Percentiles rank a stretch among this genome's conserved stretches.
These are phyloP conservation scores for Talaromyces ruber DNA, from an alignment of 495 filamentous ascomycete genomes.

Conservation along the genomic window DNA sequence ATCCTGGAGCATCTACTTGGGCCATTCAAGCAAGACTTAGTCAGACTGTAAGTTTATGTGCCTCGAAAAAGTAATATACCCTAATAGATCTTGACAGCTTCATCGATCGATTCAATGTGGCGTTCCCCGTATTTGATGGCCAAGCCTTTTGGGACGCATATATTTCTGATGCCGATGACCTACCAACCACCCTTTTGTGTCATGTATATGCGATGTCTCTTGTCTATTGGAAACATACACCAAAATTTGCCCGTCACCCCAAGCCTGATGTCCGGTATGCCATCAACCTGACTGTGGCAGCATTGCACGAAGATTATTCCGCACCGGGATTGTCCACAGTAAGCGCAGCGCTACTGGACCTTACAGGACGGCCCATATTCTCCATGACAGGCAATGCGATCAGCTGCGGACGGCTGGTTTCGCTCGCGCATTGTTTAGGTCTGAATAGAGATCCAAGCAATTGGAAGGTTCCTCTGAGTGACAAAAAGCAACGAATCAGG, in stretches of 20 bases:
- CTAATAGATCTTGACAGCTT: conserved; percentile 22
- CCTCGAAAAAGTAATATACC: neutral
- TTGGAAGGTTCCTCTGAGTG: conserved; percentile 39
- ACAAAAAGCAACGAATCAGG: conserved; percentile 39
- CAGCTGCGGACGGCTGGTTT: conserved; percentile 39
- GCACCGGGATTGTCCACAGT: conserved; percentile 42
- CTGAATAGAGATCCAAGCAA: conserved; percentile 39
- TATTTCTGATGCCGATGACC: conserved; percentile 30
- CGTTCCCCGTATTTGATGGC: conserved; percentile 47
- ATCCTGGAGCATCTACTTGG: conserved; percentile 47
- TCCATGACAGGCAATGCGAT: conserved; percentile 46
- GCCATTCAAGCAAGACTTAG: conserved; percentile 40
- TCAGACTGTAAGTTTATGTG: conserved; percentile 32
- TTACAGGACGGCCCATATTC: conserved; percentile 42
- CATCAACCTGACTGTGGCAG: conserved; percentile 43
- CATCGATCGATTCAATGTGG: conserved; percentile 40
- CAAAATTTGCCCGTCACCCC: conserved; percentile 34
- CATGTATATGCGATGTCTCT: conserved; percentile 45
- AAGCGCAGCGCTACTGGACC: conserved; percentile 37
- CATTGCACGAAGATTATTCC: conserved; percentile 43
- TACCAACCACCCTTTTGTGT: conserved; percentile 44
- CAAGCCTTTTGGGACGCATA: conserved; percentile 38
- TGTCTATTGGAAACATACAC: conserved; percentile 41
- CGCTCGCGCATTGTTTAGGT: conserved; percentile 42
- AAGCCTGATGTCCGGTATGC: conserved; percentile 42